Percentiles rank a stretch among this genome's conserved stretches.
Conservation (phyloP, 306 rosid genomes). For the Neltuma alba region DNA sequence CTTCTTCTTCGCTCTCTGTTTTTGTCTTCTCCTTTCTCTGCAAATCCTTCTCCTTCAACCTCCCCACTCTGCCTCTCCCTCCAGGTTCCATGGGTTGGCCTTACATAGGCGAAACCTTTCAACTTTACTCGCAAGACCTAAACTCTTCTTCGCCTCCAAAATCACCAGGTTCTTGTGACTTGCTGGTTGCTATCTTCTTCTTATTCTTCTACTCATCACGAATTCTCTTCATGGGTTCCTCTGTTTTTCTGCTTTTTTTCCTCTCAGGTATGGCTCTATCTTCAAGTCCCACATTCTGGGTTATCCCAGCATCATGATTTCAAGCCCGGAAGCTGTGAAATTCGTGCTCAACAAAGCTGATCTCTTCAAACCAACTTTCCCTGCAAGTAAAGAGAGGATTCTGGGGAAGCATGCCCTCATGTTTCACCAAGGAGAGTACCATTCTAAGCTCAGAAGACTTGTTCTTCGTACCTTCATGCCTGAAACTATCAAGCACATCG, state of each 20-base stretch:
- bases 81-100: conserved; percentile 94
- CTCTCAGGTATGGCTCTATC: conserved; percentile 72
- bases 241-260: not conserved
- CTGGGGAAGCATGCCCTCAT: conserved; percentile 85
- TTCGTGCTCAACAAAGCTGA: conserved; percentile 71
- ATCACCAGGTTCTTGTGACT: conserved; percentile 52
- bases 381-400: conserved; percentile 91
- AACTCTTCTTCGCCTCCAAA: conserved; percentile 75
- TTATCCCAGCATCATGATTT: conserved; percentile 88
- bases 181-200: not conserved
- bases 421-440: conserved; percentile 91
- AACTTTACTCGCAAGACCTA: conserved; percentile 93
- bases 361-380: conserved; percentile 92
- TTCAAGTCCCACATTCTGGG: conserved; percentile 97
- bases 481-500: conserved; percentile 50
- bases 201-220: not conserved
- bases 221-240: not conserved
- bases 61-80: conserved; percentile 58
- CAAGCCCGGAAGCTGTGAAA: conserved; percentile 82
- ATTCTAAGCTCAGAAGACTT: conserved; percentile 76
- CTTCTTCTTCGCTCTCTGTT: conserved; percentile 13
- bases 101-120: conserved; percentile 88
- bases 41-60: conserved; percentile 39
- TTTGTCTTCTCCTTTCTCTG: conserved; percentile 33
- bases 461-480: conserved; percentile 86